These are phyloP conservation scores for Theobroma grandiflorum DNA, from an alignment of 441 rosid species.

Conservation along the genomic window DNA sequence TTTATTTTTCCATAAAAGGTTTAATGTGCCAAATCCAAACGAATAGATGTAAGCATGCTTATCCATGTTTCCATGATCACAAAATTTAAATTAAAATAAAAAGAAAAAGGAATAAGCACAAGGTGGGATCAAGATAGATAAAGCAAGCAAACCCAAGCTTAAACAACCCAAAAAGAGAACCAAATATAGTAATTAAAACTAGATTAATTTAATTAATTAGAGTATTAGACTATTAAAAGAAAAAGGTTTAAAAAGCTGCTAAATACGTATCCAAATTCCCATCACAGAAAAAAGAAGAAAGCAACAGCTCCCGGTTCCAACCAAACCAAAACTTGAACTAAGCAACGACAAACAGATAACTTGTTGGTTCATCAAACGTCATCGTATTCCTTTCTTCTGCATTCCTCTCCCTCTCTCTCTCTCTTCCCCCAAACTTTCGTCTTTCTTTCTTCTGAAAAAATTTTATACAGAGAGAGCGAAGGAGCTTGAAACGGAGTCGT, in stretches of 20 bases:
- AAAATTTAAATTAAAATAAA: background rate
- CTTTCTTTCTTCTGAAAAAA: background rate
- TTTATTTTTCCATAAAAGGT: background rate
- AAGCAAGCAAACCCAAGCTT: background rate
- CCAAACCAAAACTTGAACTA: background rate
- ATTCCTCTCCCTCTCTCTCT: background rate
- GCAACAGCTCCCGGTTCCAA: background rate
- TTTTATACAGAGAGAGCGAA: background rate
- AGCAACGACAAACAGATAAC: slow-evolving; percentile 4
- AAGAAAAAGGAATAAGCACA: background rate
- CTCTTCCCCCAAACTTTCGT: background rate
- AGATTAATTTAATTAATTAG: background rate
- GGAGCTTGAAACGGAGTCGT: background rate
- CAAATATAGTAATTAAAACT: background rate
- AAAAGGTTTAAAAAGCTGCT: background rate
- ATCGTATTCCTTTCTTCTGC: background rate
- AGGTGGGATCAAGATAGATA: background rate
- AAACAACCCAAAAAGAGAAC: background rate
- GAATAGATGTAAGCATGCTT: background rate
- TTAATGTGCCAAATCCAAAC: background rate
- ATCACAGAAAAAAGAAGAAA: background rate
- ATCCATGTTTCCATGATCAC: background rate
- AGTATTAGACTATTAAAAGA: background rate
- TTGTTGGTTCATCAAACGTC: slow-evolving; percentile 17
- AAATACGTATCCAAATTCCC: background rate